phyloP scores from a whole-genome alignment of 2,329 filamentous ascomycete genomes.

The Hirsutella minnesotensis region DNA sequence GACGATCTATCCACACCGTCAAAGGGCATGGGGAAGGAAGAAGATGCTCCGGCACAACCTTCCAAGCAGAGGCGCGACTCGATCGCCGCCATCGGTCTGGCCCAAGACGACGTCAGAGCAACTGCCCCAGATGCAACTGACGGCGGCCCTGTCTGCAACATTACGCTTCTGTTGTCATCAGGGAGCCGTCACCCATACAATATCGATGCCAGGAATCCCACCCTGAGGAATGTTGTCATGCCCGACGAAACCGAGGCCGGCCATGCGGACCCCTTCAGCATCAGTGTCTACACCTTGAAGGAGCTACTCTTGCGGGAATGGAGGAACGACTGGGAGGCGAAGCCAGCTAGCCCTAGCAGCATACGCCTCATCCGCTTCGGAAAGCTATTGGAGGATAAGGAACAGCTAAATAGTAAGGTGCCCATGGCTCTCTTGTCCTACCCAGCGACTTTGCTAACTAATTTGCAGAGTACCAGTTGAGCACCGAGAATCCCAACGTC shows the following conservation, averaged over 20 bases:
- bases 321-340: slow-evolving; percentile 82
- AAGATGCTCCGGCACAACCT: too few relatives aligned
- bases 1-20: too few relatives aligned
- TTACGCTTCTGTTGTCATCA: slow-evolving; percentile 71
- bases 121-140: slow-evolving; percentile 18
- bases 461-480: slow-evolving; percentile 63
- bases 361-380: slow-evolving; percentile 91
- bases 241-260: slow-evolving; percentile 50
- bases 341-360: slow-evolving; percentile 74
- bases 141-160: slow-evolving; percentile 44
- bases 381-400: slow-evolving; percentile 81
- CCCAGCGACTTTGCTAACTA: not conserved
- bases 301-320: slow-evolving; percentile 89
- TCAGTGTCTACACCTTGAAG: slow-evolving; percentile 89
- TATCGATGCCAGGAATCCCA: slow-evolving; percentile 76
- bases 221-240: slow-evolving; percentile 66
- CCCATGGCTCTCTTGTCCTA: slow-evolving; percentile 1
- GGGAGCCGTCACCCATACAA: slow-evolving; percentile 82
- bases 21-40: too few relatives aligned
- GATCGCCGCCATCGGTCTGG: slow-evolving; percentile 30
- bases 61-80: slow-evolving; percentile 21
- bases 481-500: slow-evolving; percentile 62
- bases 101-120: slow-evolving; percentile 28
- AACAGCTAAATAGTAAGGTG: slow-evolving; percentile 64
- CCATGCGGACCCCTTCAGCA: slow-evolving; percentile 66